Evolutionary conservation across 2,329 filamentous ascomycete genomes (phyloP), one percentile per base, ranked within the genome.

Genomic region (Fusarium sp.): DNA sequence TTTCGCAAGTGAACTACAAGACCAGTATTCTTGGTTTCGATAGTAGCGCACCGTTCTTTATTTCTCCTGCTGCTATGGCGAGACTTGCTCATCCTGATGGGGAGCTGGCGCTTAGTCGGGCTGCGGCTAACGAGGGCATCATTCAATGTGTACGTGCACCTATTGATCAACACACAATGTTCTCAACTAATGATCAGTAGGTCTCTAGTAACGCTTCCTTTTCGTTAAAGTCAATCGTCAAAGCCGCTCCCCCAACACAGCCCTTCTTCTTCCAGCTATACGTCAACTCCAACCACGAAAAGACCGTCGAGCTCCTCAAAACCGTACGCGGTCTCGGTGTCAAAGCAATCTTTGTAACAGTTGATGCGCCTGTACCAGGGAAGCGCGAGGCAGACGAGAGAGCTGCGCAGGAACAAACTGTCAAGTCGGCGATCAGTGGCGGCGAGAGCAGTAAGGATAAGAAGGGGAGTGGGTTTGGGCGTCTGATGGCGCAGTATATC

Each of bases 1-100:
- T 93, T 6, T 84, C 85, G 23, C 72, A 67, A 5, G 86, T 90
- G 6, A 81, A 86, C 74, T 86, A 87, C 2, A 78, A 79, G 11
- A 87, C 89, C 2, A 86, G 80, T 15, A 88, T 93, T 32, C 83
- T 93, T 4, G 90, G 89, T 1, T 42, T 74, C 2, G 77, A 82
- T 9, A 84, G 87, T 67, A 83, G 82, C 28, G 82, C 89, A 2
- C 91, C 91, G 0, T 83, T 93, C 38, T 92, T 92, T 77, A 87
- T 89, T 61, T 87, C 88, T 32, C 91, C 91, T 3, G 89, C 91
- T 2, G 89, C 89, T 3, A 90, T 92, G 87, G 90, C 88, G 4
- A 87, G 85, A 57, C 81, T 92, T 53, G 89, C 91, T 42, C 90
- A 93, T 72, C 86, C 88, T 0, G 87, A 91, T n/a, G 91, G 91